Base-by-base conservation (phyloP, 352 stramenopile species). In the Phytophthora ohioensis region DNA sequence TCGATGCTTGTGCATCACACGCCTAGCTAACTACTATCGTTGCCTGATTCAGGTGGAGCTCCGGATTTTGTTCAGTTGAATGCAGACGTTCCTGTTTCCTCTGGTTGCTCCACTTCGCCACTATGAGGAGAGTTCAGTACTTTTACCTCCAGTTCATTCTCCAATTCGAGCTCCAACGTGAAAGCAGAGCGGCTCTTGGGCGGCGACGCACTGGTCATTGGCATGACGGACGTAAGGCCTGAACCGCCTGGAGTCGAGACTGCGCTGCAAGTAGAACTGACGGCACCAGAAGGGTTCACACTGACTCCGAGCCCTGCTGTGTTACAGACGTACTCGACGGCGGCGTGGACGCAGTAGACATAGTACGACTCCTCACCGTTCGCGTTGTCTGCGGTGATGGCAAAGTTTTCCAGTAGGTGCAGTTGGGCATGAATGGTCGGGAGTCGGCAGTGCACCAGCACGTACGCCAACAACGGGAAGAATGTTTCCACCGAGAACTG, bases 301-400 rank as follows among this genome's bases (percentile, higher is more conserved):
- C 4, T 63, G 15, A 43, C 43, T 11, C 64, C 64, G 15, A 91
- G 69, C 3, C 71, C 73, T 5, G 81, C 72, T 9, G 81, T 90
- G 63, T 93, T 96, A 75, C 88, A 96, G 12, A 96, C 77, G 68
- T 91, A 93, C 73, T 96, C 88, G 17, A 96, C 84, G 3, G 88
- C 88, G 0, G 85, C 87, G 42, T 96, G 88, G 13, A 96, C 87
- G 63, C 88, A 96, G 54, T 96, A 96, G 13, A 96, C 88, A 63
- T 96, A 96, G 64, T 96, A 96, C n/a, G 88, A 93, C 57, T 94
- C 88, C 66, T 96, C 88, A 7, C 88, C 88, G 34, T 94, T 96
- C 31, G 80, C 82, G 48, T 94, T 96, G 15, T 84, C 74, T 38
- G 73, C 79, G 32, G 79, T 91, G 72, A 96, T 93, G n/a, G 88